Conservation (phyloP, 2,329 filamentous ascomycete species). For the Colletotrichum nymphaeae region DNA sequence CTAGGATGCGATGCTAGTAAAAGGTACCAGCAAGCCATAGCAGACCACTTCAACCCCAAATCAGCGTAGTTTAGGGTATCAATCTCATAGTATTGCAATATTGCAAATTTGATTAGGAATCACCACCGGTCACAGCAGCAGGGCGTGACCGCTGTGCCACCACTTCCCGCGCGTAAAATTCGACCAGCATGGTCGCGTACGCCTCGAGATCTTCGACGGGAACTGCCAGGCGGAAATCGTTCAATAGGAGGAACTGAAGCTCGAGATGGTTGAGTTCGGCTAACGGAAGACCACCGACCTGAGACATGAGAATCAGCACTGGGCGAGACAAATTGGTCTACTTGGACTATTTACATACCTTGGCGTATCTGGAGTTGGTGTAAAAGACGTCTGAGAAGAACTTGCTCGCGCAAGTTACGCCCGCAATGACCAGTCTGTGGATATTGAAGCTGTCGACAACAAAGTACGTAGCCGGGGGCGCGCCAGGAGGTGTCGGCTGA, state of each 20-base stretch:
- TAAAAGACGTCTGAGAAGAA: constrained; percentile 99
- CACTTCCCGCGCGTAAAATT: constrained; percentile 95
- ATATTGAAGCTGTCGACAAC: constrained; percentile 99
- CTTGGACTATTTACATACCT: constrained; percentile 69
- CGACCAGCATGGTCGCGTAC: constrained; percentile 97
- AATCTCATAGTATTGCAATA: constrained; percentile 32
- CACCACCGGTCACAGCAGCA: constrained; percentile 13
- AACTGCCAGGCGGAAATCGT: constrained; percentile 94
- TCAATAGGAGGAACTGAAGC: constrained; percentile 92
- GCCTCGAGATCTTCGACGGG: constrained; percentile 96
- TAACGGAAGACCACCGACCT: constrained; percentile 95
- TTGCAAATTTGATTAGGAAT: constrained; percentile 18
- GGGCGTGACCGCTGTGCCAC: constrained; percentile 56
- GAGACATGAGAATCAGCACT: not conserved
- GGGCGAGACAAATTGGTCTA: too few relatives aligned
- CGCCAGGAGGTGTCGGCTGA: constrained; percentile 33
- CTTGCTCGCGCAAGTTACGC: constrained; percentile 98
- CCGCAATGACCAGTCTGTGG: constrained; percentile 94
- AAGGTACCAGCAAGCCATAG: constrained; percentile 2
- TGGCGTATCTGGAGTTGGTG: constrained; percentile 98
- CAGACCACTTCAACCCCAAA: not conserved
- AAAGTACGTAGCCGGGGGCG: constrained; percentile 71
- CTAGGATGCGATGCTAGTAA: not conserved
- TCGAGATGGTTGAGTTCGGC: constrained; percentile 96
- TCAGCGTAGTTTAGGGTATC: constrained; percentile 35